phyloP scores from a whole-genome alignment of 495 filamentous ascomycete genomes.

The Gamarada debralockiae region DNA sequence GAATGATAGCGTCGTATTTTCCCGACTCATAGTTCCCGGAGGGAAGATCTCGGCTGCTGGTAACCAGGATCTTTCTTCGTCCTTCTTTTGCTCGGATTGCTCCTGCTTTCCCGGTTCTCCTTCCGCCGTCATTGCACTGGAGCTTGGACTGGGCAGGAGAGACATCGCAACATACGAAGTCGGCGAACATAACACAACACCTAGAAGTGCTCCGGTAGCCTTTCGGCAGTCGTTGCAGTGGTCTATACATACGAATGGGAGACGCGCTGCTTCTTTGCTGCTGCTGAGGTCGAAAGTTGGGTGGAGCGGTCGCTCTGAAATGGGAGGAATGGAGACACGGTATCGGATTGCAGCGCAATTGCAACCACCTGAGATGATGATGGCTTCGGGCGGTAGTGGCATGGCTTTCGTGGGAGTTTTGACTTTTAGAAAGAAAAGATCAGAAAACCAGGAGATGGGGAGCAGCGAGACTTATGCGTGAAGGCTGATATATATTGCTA shows the following conservation, averaged over 20 bases:
- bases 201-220: conserved; percentile 20
- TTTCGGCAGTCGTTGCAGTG: conserved; percentile 32
- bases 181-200: not conserved
- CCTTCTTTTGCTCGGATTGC: too few relatives aligned
- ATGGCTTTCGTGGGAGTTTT: conserved; percentile 8
- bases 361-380: conserved; percentile 35
- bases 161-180: conserved; percentile 10
- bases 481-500: too few relatives aligned
- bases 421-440: too few relatives aligned
- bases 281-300: conserved; percentile 5
- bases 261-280: conserved; percentile 4
- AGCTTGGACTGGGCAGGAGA: not conserved
- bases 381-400: conserved; percentile 21
- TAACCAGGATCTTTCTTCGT: not conserved
- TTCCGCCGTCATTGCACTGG: not conserved
- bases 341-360: conserved; percentile 39
- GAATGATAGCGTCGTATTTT: not conserved
- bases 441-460: too few relatives aligned
- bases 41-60: not conserved
- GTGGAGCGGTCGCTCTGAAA: conserved; percentile 20
- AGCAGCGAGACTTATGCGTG: too few relatives aligned
- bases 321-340: conserved; percentile 25
- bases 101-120: not conserved
- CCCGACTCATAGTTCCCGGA: not conserved
- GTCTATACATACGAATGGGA: conserved; percentile 20